Conservation (phyloP, 2,329 filamentous ascomycete genomes). For the Pyrenophora graminea region DNA sequence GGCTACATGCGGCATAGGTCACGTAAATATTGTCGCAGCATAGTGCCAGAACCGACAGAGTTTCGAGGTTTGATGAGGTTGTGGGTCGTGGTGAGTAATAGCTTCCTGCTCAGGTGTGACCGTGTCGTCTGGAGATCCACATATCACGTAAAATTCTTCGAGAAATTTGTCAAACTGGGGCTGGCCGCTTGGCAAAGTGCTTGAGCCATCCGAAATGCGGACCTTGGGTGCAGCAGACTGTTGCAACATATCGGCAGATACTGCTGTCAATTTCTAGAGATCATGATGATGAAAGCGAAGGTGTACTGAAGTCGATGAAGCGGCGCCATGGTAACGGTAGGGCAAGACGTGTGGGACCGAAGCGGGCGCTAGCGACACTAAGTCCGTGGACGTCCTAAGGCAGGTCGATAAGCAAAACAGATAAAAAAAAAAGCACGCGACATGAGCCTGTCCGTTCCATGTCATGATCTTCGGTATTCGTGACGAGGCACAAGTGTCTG, state of each 20-base stretch:
- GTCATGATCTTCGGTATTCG: background rate
- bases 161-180: constrained; percentile 29
- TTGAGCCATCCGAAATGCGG: constrained; percentile 16
- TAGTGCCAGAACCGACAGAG: constrained; percentile 11
- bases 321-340: constrained; percentile 2
- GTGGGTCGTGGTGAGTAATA: constrained; percentile 40
- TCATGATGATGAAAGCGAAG: background rate
- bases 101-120: constrained; percentile 25
- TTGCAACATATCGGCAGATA: background rate
- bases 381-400: background rate
- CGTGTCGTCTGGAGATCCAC: constrained; percentile 30
- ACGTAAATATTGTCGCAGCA: constrained; percentile 9
- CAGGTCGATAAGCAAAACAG: background rate
- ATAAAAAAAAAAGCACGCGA: background rate
- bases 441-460: background rate
- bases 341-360: constrained; percentile 6
- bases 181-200: constrained; percentile 25
- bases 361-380: constrained; percentile 8
- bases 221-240: background rate
- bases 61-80: constrained; percentile 23
- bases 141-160: constrained; percentile 40
- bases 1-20: constrained; percentile 25
- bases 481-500: background rate
- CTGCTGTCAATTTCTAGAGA: too few species aligned
- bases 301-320: constrained; percentile 4